phyloP scores from a whole-genome alignment of 2,329 filamentous ascomycete genomes.

The Nemania sp. region DNA sequence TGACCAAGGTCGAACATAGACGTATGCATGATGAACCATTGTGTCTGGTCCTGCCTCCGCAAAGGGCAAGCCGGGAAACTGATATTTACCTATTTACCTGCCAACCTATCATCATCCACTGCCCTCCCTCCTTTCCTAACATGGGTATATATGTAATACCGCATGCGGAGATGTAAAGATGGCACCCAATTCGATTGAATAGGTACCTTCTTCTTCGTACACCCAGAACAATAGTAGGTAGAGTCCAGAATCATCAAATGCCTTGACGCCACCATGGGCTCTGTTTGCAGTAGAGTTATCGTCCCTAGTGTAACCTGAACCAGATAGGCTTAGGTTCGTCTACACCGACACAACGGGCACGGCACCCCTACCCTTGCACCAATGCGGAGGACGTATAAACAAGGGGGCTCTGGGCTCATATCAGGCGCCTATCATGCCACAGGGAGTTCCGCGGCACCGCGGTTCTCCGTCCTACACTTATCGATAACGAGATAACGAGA shows the following conservation, averaged over 20 bases:
- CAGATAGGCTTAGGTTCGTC: slow-evolving; percentile 5
- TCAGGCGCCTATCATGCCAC: slow-evolving; percentile 25
- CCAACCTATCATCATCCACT: slow-evolving; percentile 5
- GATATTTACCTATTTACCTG: not conserved
- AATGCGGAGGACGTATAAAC: not conserved
- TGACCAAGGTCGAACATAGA: slow-evolving; percentile 10
- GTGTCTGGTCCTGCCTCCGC: slow-evolving; percentile 7
- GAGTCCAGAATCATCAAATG: not conserved
- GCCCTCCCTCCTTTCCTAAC: too few relatives aligned
- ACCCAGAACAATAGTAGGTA: too few relatives aligned
- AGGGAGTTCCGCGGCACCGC: not conserved
- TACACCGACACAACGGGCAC: slow-evolving; percentile 8
- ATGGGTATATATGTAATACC: not conserved
- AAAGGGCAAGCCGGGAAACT: slow-evolving; percentile 18
- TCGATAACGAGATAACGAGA: not conserved
- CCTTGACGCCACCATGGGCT: not conserved
- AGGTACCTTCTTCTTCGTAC: too few relatives aligned
- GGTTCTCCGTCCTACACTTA: not conserved
- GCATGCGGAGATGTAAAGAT: not conserved
- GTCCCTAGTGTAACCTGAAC: slow-evolving; percentile 6
- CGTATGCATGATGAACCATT: not conserved
- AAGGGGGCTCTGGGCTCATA: slow-evolving; percentile 17
- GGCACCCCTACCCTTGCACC: not conserved
- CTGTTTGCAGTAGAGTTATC: not conserved
- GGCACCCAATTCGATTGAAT: slow-evolving; percentile 2